Evolutionary conservation across 2,329 filamentous ascomycete genomes (phyloP), one percentile per base, ranked within the genome.

Genomic region (Periconia sp.): DNA sequence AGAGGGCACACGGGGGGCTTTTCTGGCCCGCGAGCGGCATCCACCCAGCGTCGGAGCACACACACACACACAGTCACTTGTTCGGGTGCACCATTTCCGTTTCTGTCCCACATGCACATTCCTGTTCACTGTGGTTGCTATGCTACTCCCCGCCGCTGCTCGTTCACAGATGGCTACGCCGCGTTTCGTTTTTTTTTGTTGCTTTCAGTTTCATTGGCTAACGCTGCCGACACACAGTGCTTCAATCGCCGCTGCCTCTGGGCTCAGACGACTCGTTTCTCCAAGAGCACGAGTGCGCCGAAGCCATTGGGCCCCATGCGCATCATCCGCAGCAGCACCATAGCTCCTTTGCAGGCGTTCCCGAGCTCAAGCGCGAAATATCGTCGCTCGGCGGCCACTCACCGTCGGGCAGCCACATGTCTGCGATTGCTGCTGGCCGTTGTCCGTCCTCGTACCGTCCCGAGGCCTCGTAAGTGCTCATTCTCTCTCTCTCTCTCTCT

Each of bases 381-480:
- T 66, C 72, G 23, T 5, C 23, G 55, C 72, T 82, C 64, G 73
- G 74, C 64, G 73, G 74, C 61, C 76, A 80, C 63, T 74, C 77
- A 65, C 65, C 76, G 52, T 67, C 72, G 52, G 73, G 75, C 63
- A 72, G 77, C 49, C 76, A 76, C 54, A 77, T 80, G 65, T 74
- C 71, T 65, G 79, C 77, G 71, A 75, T 76, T 13, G 27, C 43
- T 69, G 67, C 78, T 59, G 59, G 63, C 74, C 77, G 79, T 74
- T 83, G 80, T 76, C 75, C n/a, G n/a, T n/a, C 76, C 66, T 64
- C 79, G 72, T 77, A 77, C 70, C 79, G 78, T 73, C 73, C 79
- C 77, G 80, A 84, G 71, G 72, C 77, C 72, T 77, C 76, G 82
- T 84, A 81, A 79, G 82, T 83, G 67, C 56, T 52, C 56, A 20